Percentiles rank a stretch among this genome's conserved stretches.
Evolutionary conservation across 2,329 filamentous ascomycete species (phyloP).

Genomic region (Sclerotinia trifoliorum): DNA sequence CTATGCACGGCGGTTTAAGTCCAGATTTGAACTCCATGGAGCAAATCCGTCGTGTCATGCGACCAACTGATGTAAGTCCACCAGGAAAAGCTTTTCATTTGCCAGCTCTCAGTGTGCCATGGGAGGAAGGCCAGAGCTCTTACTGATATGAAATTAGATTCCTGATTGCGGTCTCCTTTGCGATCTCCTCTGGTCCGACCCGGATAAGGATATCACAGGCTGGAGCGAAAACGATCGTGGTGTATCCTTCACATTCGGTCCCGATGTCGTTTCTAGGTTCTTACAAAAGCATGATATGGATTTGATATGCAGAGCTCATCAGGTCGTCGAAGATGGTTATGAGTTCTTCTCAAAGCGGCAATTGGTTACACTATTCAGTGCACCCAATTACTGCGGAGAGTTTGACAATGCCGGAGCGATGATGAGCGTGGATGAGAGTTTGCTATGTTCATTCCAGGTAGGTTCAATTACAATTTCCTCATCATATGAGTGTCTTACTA

Average conservation of each 20-base stretch:
- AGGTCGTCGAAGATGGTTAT: conserved; percentile 98
- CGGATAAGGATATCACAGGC: conserved; percentile 97
- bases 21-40: conserved; percentile 99
- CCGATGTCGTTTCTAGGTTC: conserved; percentile 95
- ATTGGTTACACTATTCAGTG: conserved; percentile 94
- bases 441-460: conserved; percentile 98
- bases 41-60: conserved; percentile 98
- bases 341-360: conserved; percentile 99
- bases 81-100: conserved; percentile 30
- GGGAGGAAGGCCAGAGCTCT: conserved; percentile 37
- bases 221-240: conserved; percentile 99
- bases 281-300: conserved; percentile 99
- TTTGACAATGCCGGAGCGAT: conserved; percentile 99
- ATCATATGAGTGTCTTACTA: conserved; percentile 10
- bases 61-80: conserved; percentile 88
- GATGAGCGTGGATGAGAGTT: conserved; percentile 99
- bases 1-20: conserved; percentile 97
- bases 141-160: conserved; percentile 61
- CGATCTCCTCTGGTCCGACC: conserved; percentile 97
- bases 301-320: conserved; percentile 95
- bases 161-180: conserved; percentile 96
- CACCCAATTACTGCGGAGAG: conserved; percentile 98
- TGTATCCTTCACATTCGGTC: conserved; percentile 97
- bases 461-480: conserved; percentile 23
- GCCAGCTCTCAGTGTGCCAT: conserved; percentile 34